Evolutionary conservation across 768 basidiomycete species (phyloP), one percentile per base, ranked within the genome.

Genomic region (Pleurotus djamor): DNA sequence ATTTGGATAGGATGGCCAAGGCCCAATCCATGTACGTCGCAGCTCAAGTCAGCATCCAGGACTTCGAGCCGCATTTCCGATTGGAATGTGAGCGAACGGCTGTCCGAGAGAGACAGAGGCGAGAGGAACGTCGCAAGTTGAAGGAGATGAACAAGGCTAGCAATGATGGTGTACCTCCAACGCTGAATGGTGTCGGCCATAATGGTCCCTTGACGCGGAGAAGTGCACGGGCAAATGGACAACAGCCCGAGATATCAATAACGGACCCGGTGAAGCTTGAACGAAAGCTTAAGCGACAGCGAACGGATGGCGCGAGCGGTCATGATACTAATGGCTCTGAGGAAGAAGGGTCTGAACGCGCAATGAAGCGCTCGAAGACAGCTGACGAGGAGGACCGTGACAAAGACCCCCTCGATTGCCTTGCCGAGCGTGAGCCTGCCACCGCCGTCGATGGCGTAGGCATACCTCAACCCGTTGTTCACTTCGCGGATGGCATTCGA

Each of bases 11-110:
- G 44, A 70, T 92, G 45, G 83, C 84, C 67, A 89, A 88, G 62
- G 92, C 96, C 0, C 89, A 93, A 61, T 89, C 92, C 41, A 93
- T 99, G 93, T 84, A 87, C 62, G 93, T 86, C 21, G 89, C 92
- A 14, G 81, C 92, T 1, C 81, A 97, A 68, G 89, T 96, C 63
- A 88, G 91, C 76, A 84, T 94, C 58, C 85, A 91, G 65, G 91
- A 92, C 67, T 93, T 95, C 65, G 95, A 96, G 67, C 79, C 82
- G 0, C 80, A 83, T 55, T 89, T 97, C 70, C 77, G 79, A 52
- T 59, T 86, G 33, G 96, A 98, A 70, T 98, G 96, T 70, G 88
- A 91, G 69, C 80, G 91, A 63, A 95, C 96, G 91, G 90, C 92
- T 12, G 80, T 72, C 41, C 78, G 88, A 54, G 91, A 96, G 68